Percentiles rank a stretch among this genome's conserved stretches.
These are phyloP conservation scores for Inonotus hispidus DNA, from an alignment of 1,284 basidiomycete species.

Conservation along the genomic window DNA sequence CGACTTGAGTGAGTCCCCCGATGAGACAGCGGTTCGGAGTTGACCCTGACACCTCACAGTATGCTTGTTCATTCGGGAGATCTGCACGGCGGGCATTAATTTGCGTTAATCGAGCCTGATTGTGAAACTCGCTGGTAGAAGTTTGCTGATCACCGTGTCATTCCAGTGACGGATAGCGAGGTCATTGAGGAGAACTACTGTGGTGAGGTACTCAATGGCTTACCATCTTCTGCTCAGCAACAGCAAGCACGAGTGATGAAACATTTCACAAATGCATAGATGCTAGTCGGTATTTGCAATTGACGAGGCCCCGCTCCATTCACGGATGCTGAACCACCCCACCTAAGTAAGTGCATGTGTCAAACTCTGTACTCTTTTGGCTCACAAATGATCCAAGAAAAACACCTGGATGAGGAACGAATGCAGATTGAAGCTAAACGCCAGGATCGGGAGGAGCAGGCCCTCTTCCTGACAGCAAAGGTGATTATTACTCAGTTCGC, in stretches of 20 bases:
- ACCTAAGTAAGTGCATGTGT: slow-evolving; percentile 67
- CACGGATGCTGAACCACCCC: slow-evolving; percentile 86
- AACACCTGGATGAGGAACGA: slow-evolving; percentile 89
- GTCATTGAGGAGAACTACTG: slow-evolving; percentile 99
- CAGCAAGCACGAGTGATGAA: slow-evolving; percentile 94
- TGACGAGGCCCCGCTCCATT: slow-evolving; percentile 85
- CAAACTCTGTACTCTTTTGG: slow-evolving; percentile 1
- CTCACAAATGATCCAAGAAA: slow-evolving; percentile 45
- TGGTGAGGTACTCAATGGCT: slow-evolving; percentile 82
- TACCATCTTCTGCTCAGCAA: slow-evolving; percentile 71
- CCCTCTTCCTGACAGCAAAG: slow-evolving; percentile 96
- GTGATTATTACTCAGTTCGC: slow-evolving; percentile 31
- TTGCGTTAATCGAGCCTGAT: slow-evolving; percentile 98
- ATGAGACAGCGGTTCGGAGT: slow-evolving; percentile 75
- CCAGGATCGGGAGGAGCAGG: slow-evolving; percentile 96
- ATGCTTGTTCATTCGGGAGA: slow-evolving; percentile 99
- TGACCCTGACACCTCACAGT: slow-evolving; percentile 90
- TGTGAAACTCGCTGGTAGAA: slow-evolving; percentile 95
- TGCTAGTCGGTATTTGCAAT: slow-evolving; percentile 95
- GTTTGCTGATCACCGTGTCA: slow-evolving; percentile 98
- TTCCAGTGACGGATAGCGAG: slow-evolving; percentile 96
- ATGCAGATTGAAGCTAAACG: slow-evolving; percentile 92
- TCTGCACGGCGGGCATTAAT: slow-evolving; percentile 98
- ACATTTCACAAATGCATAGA: slow-evolving; percentile 99
- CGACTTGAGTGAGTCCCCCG: slow-evolving; percentile 90